Conservation (phyloP, 1,139 yeast species). For the Ogataea hybrid region DNA sequence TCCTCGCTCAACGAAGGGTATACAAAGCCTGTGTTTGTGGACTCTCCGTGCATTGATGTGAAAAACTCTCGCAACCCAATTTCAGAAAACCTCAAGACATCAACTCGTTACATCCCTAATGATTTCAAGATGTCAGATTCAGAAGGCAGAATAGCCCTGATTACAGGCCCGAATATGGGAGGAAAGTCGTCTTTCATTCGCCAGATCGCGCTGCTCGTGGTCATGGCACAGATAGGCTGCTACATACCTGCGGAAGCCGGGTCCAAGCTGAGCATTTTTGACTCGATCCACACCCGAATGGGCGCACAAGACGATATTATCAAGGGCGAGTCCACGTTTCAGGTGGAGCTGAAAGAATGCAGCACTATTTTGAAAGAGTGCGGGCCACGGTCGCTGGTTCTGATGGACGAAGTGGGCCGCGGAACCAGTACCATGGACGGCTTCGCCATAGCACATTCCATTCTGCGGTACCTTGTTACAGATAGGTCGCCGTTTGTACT, state of each 20-base stretch:
- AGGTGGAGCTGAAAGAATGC: slow-evolving; percentile 72
- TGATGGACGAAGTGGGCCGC: no score
- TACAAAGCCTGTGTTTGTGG: slow-evolving; percentile 55
- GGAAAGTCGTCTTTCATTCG: slow-evolving; percentile 72
- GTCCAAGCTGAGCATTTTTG: slow-evolving; percentile 51
- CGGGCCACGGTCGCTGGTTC: no score
- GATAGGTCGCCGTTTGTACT: no score
- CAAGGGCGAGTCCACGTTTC: slow-evolving; percentile 70
- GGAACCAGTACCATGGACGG: no score
- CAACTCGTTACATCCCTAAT: slow-evolving; percentile 60
- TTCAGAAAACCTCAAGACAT: slow-evolving; percentile 45
- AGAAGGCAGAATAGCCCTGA: slow-evolving; percentile 47
- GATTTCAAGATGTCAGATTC: slow-evolving; percentile 49
- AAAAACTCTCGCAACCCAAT: slow-evolving; percentile 76
- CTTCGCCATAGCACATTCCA: no score
- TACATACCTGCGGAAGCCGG: slow-evolving; percentile 43
- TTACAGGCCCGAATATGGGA: slow-evolving; percentile 78
- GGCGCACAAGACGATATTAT: slow-evolving; percentile 74
- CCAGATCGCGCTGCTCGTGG: slow-evolving; percentile 56
- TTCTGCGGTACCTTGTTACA: no score
- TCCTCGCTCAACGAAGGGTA: no score
- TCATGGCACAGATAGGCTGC: slow-evolving; percentile 54
- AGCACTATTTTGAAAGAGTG: no score
- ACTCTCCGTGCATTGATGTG: slow-evolving; percentile 51
- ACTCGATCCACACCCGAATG: slow-evolving; percentile 57